These are phyloP conservation scores for Pseudotsuga menziesii DNA, from an alignment of 75 land plant species.

Conservation along the genomic window DNA sequence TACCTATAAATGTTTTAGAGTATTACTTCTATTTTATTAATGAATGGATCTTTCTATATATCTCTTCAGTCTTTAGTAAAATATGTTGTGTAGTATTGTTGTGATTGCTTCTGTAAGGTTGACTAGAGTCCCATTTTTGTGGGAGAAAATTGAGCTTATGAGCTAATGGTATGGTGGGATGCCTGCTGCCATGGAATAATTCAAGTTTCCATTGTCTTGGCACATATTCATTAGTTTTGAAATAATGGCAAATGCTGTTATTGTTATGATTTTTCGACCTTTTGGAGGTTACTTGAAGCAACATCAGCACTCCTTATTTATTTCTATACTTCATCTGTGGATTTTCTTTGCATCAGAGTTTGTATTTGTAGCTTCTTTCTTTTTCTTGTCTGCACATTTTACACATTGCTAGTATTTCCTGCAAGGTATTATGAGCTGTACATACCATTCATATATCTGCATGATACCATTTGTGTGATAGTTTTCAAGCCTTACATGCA, in stretches of 20 bases:
- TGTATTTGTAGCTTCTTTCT: background rate
- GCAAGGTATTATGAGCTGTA: background rate
- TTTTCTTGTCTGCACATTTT: background rate
- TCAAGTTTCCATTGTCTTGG: background rate
- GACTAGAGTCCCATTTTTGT: no score
- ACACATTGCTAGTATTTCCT: background rate
- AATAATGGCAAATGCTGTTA: background rate
- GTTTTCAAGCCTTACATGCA: background rate
- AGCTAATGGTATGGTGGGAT: background rate
- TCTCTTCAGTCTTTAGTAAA: no score
- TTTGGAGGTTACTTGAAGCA: background rate
- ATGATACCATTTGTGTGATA: background rate
- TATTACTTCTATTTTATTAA: no score
- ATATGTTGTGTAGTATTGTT: no score
- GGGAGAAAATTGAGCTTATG: background rate
- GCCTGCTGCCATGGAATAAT: background rate
- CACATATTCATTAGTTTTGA: background rate
- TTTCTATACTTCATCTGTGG: background rate
- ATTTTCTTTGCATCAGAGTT: slow-evolving; percentile 4
- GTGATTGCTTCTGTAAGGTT: no score
- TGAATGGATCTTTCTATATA: no score
- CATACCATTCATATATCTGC: no score
- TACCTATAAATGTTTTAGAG: no score
- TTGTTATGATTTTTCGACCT: background rate
- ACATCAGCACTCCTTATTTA: background rate